Conservation (phyloP, 1,284 basidiomycete genomes). For the Ustilago shanxiensis region DNA sequence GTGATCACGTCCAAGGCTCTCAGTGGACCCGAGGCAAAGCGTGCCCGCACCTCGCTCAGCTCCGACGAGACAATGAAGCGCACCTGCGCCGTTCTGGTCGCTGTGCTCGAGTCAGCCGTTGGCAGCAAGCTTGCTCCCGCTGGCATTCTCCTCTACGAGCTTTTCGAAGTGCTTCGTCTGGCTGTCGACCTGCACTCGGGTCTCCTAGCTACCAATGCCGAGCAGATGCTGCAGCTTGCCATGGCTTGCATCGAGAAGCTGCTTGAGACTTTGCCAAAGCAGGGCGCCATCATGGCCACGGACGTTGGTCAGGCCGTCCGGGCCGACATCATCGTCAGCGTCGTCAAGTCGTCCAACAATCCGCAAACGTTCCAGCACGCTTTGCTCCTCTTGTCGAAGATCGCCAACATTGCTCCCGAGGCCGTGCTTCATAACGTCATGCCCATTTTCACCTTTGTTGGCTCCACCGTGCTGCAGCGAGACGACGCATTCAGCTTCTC, state of each 20-base stretch:
- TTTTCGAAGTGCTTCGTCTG: slow-evolving; percentile 81
- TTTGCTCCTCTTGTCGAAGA: slow-evolving; percentile 85
- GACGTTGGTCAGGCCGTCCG: slow-evolving; percentile 60
- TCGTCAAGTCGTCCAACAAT: slow-evolving; percentile 77
- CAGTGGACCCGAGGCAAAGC: slow-evolving; percentile 72
- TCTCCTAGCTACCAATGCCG: slow-evolving; percentile 77
- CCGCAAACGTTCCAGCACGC: slow-evolving; percentile 96
- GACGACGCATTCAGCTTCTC: slow-evolving; percentile 96
- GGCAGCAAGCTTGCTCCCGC: slow-evolving; percentile 78
- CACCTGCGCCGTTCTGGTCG: slow-evolving; percentile 53
- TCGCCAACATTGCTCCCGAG: slow-evolving; percentile 87
- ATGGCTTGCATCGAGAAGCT: slow-evolving; percentile 79
- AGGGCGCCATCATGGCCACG: slow-evolving; percentile 33
- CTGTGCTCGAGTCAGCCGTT: slow-evolving; percentile 80
- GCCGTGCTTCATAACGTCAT: slow-evolving; percentile 94
- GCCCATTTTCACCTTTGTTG: slow-evolving; percentile 99
- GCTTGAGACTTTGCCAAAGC: slow-evolving; percentile 73
- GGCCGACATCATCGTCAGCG: slow-evolving; percentile 63
- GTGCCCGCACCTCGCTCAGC: slow-evolving; percentile 41
- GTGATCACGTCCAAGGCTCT: slow-evolving; percentile 72
- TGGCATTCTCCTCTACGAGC: slow-evolving; percentile 78
- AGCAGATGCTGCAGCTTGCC: slow-evolving; percentile 86
- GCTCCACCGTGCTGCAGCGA: slow-evolving; percentile 92
- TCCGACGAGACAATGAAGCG: slow-evolving; percentile 50
- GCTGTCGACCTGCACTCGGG: slow-evolving; percentile 75